Conservation (phyloP, 176 grass and related monocot genomes). For the Paspalum vaginatum region DNA sequence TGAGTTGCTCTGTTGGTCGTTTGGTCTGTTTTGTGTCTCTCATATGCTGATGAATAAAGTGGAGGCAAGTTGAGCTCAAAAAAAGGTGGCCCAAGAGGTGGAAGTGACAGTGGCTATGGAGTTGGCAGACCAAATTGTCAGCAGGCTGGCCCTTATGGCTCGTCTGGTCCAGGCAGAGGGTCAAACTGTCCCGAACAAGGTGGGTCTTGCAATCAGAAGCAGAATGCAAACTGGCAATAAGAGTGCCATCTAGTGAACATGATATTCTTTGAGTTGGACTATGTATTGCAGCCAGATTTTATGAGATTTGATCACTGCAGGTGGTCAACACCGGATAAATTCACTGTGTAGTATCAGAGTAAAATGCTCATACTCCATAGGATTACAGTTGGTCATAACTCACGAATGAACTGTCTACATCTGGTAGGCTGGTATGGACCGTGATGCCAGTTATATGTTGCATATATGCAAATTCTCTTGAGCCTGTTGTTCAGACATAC, state of each 20-base stretch:
- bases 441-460: too few species aligned
- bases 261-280: background rate
- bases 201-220: constrained; percentile 62
- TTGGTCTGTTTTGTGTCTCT: too few species aligned
- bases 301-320: background rate
- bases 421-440: background rate
- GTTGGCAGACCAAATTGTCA: constrained; percentile 56
- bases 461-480: background rate
- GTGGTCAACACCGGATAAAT: background rate
- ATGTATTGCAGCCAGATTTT: background rate
- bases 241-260: background rate
- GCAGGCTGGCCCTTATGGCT: constrained; percentile 48
- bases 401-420: background rate
- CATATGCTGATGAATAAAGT: too few species aligned
- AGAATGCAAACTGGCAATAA: constrained; percentile 75
- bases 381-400: background rate
- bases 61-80: too few species aligned
- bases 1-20: too few species aligned
- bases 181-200: constrained; percentile 56
- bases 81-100: constrained; percentile 48
- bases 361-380: too few species aligned
- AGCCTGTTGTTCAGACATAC: background rate
- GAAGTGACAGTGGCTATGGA: constrained; percentile 55
- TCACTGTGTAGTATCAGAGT: background rate
- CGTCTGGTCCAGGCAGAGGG: constrained; percentile 62